Evolutionary conservation across 2,329 filamentous ascomycete species (phyloP), one percentile per base, ranked within the genome.

Genomic region (Elsinoe ampelina): DNA sequence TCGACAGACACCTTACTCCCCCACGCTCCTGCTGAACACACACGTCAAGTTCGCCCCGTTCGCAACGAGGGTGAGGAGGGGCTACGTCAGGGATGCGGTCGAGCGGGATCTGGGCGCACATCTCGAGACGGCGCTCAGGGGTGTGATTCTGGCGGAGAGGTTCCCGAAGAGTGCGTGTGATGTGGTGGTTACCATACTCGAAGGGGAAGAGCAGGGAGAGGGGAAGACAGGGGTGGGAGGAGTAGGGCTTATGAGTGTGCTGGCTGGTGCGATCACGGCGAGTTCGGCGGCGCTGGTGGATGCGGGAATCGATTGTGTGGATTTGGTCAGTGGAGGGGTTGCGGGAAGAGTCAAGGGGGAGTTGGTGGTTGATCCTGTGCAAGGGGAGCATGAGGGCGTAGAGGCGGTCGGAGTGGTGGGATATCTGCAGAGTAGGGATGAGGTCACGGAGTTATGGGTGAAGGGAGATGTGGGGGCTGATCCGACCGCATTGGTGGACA

Each of bases 111-210:
- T 98, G 1, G 89, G 89, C 11, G 86, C 91, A 10, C 92, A 97
- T 69, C 76, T 98, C 2, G 91, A 97, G 71, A 92, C 89, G 13
- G 91, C 93, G 22, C 77, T 98, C 52, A 82, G 90, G 34, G 92
- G 92, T 1, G 87, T 89, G 6, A 84, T 97, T 52, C 92, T 97
- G 66, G 90, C 89, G 12, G 91, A 96, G 68, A 80, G 92, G 58
- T 98, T 92, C 89, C 93, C 93, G n/a, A 98, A 98, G 77, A 95
- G 89, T 69, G 91, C 89, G 43, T 85, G 95, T n/a, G 93, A 98
- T 68, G 85, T 98, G 39, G 85, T 95, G 15, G 83, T 98, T 50
- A 96, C 90, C 0, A 84, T 98, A 50, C 77, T 98, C 15, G 93
- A 98, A 73, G 92, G 89, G 2, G 93, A 97, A 67, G 89, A 96